These are phyloP conservation scores for Populus hybrid DNA, from an alignment of 441 rosid species.

Conservation along the genomic window DNA sequence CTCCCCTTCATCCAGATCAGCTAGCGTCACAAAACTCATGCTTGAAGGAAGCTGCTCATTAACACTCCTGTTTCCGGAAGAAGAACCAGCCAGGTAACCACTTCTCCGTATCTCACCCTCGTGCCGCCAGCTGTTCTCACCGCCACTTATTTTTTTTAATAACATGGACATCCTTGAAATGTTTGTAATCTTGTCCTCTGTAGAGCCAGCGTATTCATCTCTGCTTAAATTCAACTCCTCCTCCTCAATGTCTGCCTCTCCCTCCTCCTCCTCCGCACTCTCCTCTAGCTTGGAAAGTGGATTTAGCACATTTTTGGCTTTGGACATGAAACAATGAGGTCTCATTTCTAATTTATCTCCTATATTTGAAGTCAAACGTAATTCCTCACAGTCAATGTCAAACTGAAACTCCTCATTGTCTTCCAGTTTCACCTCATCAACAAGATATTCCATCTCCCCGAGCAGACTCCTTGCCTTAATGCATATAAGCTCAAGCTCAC, in stretches of 20 bases:
- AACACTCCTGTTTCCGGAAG: constrained; percentile 71
- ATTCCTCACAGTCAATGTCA: constrained; percentile 44
- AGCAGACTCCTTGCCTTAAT: constrained; percentile 33
- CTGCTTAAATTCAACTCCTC: constrained; percentile 19
- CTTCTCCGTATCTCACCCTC: constrained; percentile 35
- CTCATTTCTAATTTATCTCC: constrained; percentile 23
- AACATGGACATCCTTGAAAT: constrained; percentile 54
- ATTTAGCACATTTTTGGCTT: constrained; percentile 34
- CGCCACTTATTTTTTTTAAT: constrained; percentile 44
- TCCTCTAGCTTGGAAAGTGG: constrained; percentile 67
- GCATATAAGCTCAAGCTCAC: constrained; percentile 40
- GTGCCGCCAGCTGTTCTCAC: constrained; percentile 41
- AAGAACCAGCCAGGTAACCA: constrained; percentile 40
- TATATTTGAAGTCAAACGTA: constrained; percentile 33
- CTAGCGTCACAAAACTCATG: constrained; percentile 62
- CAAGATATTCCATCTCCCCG: constrained; percentile 16
- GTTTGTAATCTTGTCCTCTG: constrained; percentile 26
- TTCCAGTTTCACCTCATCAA: constrained; percentile 11
- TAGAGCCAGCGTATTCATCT: constrained; percentile 6
- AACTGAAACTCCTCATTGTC: constrained; percentile 31
- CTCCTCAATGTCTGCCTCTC: constrained; percentile 38
- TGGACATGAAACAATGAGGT: constrained; percentile 28
- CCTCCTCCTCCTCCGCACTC: constrained; percentile 49
- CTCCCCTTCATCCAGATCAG: constrained; percentile 73
- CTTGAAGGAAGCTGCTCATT: constrained; percentile 73